A percentile compares a stretch with the other conserved stretches of the same genome.
Evolutionary conservation across 75 land plant genomes (phyloP).

Genomic region (Azolla pinnata): DNA sequence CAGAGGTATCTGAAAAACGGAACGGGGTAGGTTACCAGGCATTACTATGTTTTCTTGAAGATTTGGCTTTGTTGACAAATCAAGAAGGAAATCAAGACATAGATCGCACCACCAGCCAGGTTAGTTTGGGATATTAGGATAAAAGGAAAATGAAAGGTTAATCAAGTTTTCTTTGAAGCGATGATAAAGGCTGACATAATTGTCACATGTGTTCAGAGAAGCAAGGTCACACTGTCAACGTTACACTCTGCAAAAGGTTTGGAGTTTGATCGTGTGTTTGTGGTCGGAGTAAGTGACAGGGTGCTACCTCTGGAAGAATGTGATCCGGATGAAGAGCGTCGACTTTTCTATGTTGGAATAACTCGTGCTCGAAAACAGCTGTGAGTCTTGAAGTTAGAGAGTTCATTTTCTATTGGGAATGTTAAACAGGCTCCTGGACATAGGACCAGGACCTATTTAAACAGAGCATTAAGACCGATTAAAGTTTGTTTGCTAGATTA

Average conservation of each 20-base stretch:
- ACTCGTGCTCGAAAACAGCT: slow-evolving; percentile 20
- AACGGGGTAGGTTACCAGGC: background rate
- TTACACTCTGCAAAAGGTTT: slow-evolving; percentile 26
- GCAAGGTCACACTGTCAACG: slow-evolving; percentile 15
- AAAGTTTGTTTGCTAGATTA: too few relatives aligned
- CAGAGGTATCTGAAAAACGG: background rate
- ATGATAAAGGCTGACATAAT: too few relatives aligned
- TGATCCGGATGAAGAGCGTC: slow-evolving; percentile 15
- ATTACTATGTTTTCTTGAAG: background rate
- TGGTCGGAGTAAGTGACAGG: slow-evolving; percentile 10
- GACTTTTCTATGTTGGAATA: slow-evolving; percentile 29
- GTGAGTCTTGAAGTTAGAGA: slow-evolving; percentile 10
- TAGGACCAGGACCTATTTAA: too few relatives aligned
- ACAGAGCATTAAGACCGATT: too few relatives aligned
- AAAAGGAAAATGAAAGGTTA: too few relatives aligned
- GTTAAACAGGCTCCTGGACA: too few relatives aligned
- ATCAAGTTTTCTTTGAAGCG: too few relatives aligned
- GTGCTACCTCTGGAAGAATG: slow-evolving; percentile 6
- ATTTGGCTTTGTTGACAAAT: slow-evolving; percentile 2
- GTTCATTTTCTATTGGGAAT: too few relatives aligned
- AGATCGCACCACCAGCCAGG: too few relatives aligned
- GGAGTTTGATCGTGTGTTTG: slow-evolving; percentile 22
- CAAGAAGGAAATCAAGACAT: background rate
- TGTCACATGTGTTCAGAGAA: background rate
- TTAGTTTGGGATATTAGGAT: too few relatives aligned